Conservation (phyloP, 257 asterid species). For the Primulina huaijiensis region DNA sequence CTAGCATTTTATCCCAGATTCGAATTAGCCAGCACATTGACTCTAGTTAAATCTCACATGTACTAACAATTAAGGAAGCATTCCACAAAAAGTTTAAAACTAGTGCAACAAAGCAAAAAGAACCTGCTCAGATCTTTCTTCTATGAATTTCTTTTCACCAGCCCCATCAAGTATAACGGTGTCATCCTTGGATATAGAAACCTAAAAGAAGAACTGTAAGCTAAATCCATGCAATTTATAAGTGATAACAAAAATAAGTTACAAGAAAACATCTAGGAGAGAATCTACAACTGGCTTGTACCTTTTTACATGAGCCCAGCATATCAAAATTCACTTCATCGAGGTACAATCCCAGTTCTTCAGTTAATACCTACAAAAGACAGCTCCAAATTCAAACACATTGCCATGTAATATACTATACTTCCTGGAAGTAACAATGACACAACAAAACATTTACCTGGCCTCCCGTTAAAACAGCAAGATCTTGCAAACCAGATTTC, state of each 20-base stretch:
- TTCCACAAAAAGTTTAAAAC: not conserved
- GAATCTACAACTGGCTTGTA: constrained; percentile 8
- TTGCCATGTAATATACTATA: too few species aligned
- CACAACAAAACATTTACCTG: constrained; percentile 41
- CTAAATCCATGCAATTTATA: not conserved
- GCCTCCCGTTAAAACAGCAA: constrained; percentile 86
- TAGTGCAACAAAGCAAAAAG: constrained; percentile 2
- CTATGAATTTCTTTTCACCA: constrained; percentile 77
- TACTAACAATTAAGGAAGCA: not conserved
- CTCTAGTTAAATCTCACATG: not conserved
- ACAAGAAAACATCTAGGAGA: too few species aligned
- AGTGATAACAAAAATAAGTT: not conserved
- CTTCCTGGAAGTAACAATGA: not conserved
- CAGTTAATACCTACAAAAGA: constrained; percentile 63
- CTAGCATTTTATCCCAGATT: not conserved
- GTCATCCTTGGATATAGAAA: constrained; percentile 84
- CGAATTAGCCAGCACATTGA: not conserved
- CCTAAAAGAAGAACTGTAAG: constrained; percentile 37
- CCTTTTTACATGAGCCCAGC: constrained; percentile 94
- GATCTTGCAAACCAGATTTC: constrained; percentile 75
- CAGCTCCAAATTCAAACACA: not conserved
- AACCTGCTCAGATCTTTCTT: constrained; percentile 93
- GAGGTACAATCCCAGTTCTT: constrained; percentile 88
- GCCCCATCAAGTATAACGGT: constrained; percentile 88
- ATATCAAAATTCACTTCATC: constrained; percentile 77